These are phyloP conservation scores for Aspergillus clavatus DNA, from an alignment of 2,329 filamentous ascomycete species.

Conservation along the genomic window DNA sequence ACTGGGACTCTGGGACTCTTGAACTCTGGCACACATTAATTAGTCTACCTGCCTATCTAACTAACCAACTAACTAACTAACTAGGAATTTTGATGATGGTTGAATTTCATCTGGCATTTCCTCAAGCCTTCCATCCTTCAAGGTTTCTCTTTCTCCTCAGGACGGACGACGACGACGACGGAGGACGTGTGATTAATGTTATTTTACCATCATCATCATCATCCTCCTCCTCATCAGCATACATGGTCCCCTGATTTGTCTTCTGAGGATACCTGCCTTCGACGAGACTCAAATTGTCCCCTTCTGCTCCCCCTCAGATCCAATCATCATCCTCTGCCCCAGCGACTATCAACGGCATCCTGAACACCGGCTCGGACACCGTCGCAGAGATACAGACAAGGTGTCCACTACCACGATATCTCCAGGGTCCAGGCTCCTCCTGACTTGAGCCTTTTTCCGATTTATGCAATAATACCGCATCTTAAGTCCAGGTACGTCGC, in stretches of 20 bases:
- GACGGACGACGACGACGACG: too few relatives aligned
- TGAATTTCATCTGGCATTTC: neutral
- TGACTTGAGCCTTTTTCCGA: neutral
- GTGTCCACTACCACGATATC: constrained; percentile 13
- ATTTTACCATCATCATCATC: too few relatives aligned
- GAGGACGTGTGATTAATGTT: too few relatives aligned
- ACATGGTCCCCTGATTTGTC: too few relatives aligned
- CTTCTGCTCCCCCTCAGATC: neutral
- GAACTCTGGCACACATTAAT: too few relatives aligned
- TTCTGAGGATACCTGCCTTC: too few relatives aligned
- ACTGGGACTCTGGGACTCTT: too few relatives aligned
- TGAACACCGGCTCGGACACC: constrained; percentile 13
- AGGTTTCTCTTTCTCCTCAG: neutral
- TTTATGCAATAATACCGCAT: neutral
- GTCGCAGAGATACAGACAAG: constrained; percentile 17
- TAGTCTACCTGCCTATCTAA: too few relatives aligned
- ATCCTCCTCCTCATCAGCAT: too few relatives aligned
- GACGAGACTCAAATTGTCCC: too few relatives aligned
- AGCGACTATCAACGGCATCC: constrained; percentile 14
- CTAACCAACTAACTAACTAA: too few relatives aligned
- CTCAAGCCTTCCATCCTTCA: too few relatives aligned
- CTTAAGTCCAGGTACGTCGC: neutral
- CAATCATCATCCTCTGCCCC: constrained; percentile 8
- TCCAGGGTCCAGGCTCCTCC: neutral
- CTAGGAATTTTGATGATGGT: neutral